These are phyloP conservation scores for Calonectria honghensis DNA, from an alignment of 2,329 filamentous ascomycete genomes.

Conservation along the genomic window DNA sequence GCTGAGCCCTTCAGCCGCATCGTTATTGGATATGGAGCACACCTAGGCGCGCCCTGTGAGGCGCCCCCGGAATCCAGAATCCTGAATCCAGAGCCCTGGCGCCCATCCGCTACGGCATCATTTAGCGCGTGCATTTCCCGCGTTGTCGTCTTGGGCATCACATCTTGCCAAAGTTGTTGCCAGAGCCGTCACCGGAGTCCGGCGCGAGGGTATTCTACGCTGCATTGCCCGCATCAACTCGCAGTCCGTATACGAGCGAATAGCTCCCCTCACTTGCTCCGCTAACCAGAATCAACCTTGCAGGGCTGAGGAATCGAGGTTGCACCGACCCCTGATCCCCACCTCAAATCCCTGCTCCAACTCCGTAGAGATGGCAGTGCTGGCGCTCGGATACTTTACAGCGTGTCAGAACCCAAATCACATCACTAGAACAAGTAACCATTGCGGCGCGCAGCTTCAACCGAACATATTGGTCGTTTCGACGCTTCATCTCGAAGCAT, in stretches of 20 bases:
- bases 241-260: background rate
- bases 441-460: slow-evolving; percentile 12
- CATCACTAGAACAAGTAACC: slow-evolving; percentile 19
- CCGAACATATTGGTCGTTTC: background rate
- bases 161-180: background rate
- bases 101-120: background rate
- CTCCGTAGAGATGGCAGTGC: slow-evolving; percentile 7
- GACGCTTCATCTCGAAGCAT: background rate
- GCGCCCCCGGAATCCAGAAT: slow-evolving; percentile 20
- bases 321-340: slow-evolving; percentile 26
- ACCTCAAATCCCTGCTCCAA: slow-evolving; percentile 21
- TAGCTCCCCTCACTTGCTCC: slow-evolving; percentile 4
- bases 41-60: slow-evolving; percentile 27
- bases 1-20: slow-evolving; percentile 39
- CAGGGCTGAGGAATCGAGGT: slow-evolving; percentile 39
- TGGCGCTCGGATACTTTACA: slow-evolving; percentile 17
- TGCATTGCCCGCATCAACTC: slow-evolving; percentile 12
- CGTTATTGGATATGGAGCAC: slow-evolving; percentile 36
- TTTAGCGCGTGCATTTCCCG: slow-evolving; percentile 11
- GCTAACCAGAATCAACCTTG: slow-evolving; percentile 11
- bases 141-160: background rate
- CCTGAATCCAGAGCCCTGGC: background rate
- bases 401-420: slow-evolving; percentile 9
- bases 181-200: background rate
- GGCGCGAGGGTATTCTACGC: background rate